Evolutionary conservation across 2,329 filamentous ascomycete species (phyloP).

Genomic region (Rutstroemia sp.): DNA sequence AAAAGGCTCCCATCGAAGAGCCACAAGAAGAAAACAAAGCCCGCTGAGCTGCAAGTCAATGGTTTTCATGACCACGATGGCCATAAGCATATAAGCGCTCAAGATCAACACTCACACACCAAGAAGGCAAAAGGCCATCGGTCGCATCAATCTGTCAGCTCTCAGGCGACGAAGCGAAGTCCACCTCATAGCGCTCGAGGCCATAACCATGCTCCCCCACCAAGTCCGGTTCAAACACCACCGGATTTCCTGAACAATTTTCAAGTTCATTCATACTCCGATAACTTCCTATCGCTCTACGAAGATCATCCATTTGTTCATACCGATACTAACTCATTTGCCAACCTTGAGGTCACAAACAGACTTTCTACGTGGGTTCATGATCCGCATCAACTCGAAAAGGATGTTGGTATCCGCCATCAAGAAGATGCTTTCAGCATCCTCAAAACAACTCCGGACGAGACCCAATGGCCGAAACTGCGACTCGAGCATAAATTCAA

Average conservation of each 20-base stretch:
- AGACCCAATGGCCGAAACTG: slow-evolving; percentile 25
- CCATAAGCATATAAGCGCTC: slow-evolving; percentile 39
- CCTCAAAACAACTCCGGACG: slow-evolving; percentile 28
- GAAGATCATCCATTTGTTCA: slow-evolving; percentile 52
- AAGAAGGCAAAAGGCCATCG: slow-evolving; percentile 86
- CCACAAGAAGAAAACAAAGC: slow-evolving; percentile 83
- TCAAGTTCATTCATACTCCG: slow-evolving; percentile 62
- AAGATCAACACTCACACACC: slow-evolving; percentile 46
- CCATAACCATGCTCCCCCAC: slow-evolving; percentile 49
- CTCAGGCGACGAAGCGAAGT: slow-evolving; percentile 54
- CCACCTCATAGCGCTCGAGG: slow-evolving; percentile 55
- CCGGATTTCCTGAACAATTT: slow-evolving; percentile 57
- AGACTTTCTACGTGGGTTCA: slow-evolving; percentile 72
- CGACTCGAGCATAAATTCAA: slow-evolving; percentile 22
- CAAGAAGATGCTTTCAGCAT: slow-evolving; percentile 60
- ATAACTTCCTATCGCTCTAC: slow-evolving; percentile 69
- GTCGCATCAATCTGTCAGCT: slow-evolving; percentile 66
- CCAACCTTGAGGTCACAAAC: slow-evolving; percentile 66
- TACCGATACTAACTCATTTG: slow-evolving; percentile 69
- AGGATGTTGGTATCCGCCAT: slow-evolving; percentile 47
- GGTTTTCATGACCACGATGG: slow-evolving; percentile 52
- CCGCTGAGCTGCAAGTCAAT: slow-evolving; percentile 58
- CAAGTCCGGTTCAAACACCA: slow-evolving; percentile 72
- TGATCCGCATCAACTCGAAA: slow-evolving; percentile 60
- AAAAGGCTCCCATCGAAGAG: slow-evolving; percentile 72